A percentile compares a stretch with the other conserved stretches of the same genome.
Evolutionary conservation across 768 basidiomycete genomes (phyloP).

Genomic region (Russula brevipes): DNA sequence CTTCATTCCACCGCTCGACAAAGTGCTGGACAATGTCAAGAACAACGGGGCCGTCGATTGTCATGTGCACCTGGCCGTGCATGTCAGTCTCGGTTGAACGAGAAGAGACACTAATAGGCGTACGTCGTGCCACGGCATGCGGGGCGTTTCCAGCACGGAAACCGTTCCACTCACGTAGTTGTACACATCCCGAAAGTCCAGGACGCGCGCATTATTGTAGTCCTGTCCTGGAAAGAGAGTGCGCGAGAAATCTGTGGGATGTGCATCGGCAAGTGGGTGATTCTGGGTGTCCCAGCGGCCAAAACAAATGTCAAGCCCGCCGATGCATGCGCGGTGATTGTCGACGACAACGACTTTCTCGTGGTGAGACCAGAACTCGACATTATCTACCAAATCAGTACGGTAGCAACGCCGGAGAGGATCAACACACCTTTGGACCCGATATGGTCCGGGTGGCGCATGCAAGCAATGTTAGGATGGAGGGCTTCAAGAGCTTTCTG

Average conservation of each 20-base stretch:
- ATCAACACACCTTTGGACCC: constrained; percentile 55
- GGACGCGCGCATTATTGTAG: constrained; percentile 84
- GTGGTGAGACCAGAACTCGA: constrained; percentile 90
- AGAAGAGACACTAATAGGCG: constrained; percentile 29
- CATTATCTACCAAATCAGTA: constrained; percentile 44
- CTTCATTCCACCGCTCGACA: constrained; percentile 84
- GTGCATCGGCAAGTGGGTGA: constrained; percentile 87
- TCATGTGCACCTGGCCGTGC: constrained; percentile 67
- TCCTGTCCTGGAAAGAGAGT: constrained; percentile 93
- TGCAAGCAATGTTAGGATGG: constrained; percentile 81
- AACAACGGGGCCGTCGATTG: constrained; percentile 72
- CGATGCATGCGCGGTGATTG: constrained; percentile 79
- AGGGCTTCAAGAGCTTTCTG: constrained; percentile 73
- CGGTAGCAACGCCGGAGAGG: neutral
- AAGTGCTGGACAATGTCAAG: constrained; percentile 94
- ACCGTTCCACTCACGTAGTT: constrained; percentile 69
- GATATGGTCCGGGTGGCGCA: constrained; percentile 90
- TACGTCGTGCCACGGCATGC: constrained; percentile 98
- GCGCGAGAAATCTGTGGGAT: constrained; percentile 75
- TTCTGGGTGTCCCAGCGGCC: constrained; percentile 95
- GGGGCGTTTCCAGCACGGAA: constrained; percentile 58
- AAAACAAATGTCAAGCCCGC: constrained; percentile 93
- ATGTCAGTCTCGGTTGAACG: neutral
- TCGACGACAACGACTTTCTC: constrained; percentile 91
- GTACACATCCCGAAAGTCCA: constrained; percentile 77